Base-by-base conservation (phyloP, 2,329 filamentous ascomycete species). In the Alternaria ventricosa region DNA sequence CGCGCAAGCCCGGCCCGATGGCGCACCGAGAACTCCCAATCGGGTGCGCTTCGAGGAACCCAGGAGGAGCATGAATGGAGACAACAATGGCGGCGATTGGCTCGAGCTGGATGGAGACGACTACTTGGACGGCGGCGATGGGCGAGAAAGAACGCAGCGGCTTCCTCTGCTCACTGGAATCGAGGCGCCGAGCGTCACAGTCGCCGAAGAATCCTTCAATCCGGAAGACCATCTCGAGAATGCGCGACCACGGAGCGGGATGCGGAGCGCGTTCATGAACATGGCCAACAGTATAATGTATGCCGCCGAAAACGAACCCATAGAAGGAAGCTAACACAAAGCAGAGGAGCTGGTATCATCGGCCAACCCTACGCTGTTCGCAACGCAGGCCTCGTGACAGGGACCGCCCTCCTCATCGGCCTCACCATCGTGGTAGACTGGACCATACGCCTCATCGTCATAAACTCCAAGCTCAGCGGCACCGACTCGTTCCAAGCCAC, bases 251-350 rank as follows among this genome's bases (percentile, higher is more conserved):
- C 95, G 95, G 82, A 97, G 93, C 61, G 91, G 92, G 6, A 86
- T 98, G 82, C 86, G 87, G 66, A 93, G 91, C 78, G 95, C 96
- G 4, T 98, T 99, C 72, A 97, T 98, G 94, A 99, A 99, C 82
- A 99, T 99, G 96, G 95, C 96, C 67, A 99, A 99, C 83, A 96
- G 92, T 73, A 99, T 99, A 79, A 97, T 99, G 81, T 83, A 69
- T 70, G 81, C 51, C 18, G 23, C 5, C 18, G 1, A 15, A 11
- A 0, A 36, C 0, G 18, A 22, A 13, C 10, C 13, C 1, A 13
- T 13, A 10, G 11, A n/a, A 1, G 5, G 25, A 33, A 9, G 63
- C 75, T 76, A 57, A 77, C 56, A 30, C 43, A 10, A 18, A 51
- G 59, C 58, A 84, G 82, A 65, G 89, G 89, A 28, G 89, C 89